phyloP scores from a whole-genome alignment of 1,284 basidiomycete genomes.

The Abortiporus biennis region DNA sequence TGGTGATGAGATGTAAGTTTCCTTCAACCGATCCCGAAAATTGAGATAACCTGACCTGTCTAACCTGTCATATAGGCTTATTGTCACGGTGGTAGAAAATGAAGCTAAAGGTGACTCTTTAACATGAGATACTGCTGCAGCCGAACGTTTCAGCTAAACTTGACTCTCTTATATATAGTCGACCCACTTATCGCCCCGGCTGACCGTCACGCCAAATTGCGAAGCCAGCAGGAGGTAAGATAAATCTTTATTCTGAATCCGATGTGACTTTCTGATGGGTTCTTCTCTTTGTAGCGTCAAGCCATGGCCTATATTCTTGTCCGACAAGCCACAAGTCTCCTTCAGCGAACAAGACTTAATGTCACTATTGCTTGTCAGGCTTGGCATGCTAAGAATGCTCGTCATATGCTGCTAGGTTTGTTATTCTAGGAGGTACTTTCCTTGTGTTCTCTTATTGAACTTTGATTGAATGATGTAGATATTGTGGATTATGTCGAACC shows the following conservation, averaged over 20 bases:
- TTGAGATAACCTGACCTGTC: no score
- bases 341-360: conserved; percentile 86
- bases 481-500: conserved; percentile 90
- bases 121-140: neutral
- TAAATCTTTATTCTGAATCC: no score
- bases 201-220: conserved; percentile 72
- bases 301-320: conserved; percentile 82
- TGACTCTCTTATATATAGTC: no score
- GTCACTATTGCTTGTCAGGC: conserved; percentile 90
- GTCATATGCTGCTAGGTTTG: conserved; percentile 86
- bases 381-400: conserved; percentile 90
- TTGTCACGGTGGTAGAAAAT: conserved; percentile 91
- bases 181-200: conserved; percentile 70
- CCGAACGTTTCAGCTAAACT: no score
- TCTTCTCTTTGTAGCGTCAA: conserved; percentile 59
- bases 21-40: no score
- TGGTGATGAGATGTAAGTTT: conserved; percentile 78
- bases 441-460: neutral
- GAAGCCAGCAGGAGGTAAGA: conserved; percentile 83
- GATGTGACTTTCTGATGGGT: no score
- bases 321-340: conserved; percentile 81
- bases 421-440: conserved; percentile 4
- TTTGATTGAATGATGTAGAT: conserved; percentile 36
- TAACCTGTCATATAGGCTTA: conserved; percentile 43
- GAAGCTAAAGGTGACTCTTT: conserved; percentile 71